Evolutionary conservation across 2,329 filamentous ascomycete genomes (phyloP).

Genomic region (Blumeria graminis): DNA sequence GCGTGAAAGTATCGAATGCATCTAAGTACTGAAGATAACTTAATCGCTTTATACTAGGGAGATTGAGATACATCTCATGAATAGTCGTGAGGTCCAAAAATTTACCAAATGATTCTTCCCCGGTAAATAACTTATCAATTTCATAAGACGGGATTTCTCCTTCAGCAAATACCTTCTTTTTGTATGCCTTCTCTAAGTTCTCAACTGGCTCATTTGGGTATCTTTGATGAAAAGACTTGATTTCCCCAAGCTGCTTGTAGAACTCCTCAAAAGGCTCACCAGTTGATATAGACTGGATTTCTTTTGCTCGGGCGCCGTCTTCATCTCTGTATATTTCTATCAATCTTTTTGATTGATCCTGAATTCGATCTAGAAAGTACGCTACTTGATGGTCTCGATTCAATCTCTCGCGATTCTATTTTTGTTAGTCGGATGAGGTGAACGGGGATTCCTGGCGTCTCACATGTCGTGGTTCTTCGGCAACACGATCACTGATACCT

Average conservation of each 20-base stretch:
- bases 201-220: constrained; percentile 92
- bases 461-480: constrained; percentile 74
- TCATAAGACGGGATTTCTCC: constrained; percentile 38
- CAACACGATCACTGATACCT: constrained; percentile 68
- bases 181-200: constrained; percentile 83
- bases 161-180: constrained; percentile 39
- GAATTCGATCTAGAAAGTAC: constrained; percentile 67
- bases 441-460: constrained; percentile 12
- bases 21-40: constrained; percentile 87
- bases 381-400: constrained; percentile 81
- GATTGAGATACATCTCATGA: constrained; percentile 76
- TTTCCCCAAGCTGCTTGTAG: constrained; percentile 57
- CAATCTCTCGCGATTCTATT: constrained; percentile 63
- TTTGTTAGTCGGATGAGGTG: constrained; percentile 5
- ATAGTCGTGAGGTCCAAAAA: constrained; percentile 71
- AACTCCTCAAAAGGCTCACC: constrained; percentile 82
- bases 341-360: constrained; percentile 60
- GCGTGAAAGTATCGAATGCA: constrained; percentile 64
- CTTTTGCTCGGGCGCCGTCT: constrained; percentile 44
- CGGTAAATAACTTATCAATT: constrained; percentile 81
- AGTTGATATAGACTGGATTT: constrained; percentile 62
- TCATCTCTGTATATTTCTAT: constrained; percentile 67
- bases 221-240: constrained; percentile 69
- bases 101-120: constrained; percentile 79
- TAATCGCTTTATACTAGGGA: constrained; percentile 63